Conservation (phyloP, 2,329 filamentous ascomycete genomes). For the Talaromyces amestolkiae region DNA sequence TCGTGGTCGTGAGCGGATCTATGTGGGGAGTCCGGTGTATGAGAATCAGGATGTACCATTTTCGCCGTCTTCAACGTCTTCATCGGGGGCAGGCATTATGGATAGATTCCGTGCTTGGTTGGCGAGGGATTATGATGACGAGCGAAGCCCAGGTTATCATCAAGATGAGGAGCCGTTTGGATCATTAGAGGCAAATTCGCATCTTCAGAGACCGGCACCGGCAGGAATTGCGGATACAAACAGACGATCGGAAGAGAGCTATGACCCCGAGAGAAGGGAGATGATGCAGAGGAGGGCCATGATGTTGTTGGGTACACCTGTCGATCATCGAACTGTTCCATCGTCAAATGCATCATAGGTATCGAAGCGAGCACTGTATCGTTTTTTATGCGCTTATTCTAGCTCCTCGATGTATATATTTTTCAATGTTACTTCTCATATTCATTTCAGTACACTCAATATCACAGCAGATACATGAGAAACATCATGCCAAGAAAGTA, state of each 20-base stretch:
- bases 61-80: not conserved
- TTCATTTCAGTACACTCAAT: not conserved
- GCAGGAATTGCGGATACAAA: not conserved
- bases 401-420: not conserved
- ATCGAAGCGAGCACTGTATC: not conserved
- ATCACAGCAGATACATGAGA: not conserved
- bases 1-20: not conserved
- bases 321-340: not conserved
- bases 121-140: not conserved
- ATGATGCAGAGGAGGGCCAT: slow-evolving; percentile 19
- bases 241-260: slow-evolving; percentile 1
- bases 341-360: not conserved
- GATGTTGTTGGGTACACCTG: slow-evolving; percentile 17
- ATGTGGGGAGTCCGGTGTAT: not conserved
- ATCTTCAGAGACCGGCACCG: not conserved
- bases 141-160: not conserved
- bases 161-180: not conserved
- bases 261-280: slow-evolving; percentile 12
- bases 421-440: not conserved
- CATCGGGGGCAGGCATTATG: not conserved
- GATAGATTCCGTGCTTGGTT: not conserved
- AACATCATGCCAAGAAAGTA: not conserved
- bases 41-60: not conserved
- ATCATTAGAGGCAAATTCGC: not conserved
- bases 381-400: not conserved